Base-by-base conservation (phyloP, 805 yeast genomes). In the Kodamaea fukazawae region DNA sequence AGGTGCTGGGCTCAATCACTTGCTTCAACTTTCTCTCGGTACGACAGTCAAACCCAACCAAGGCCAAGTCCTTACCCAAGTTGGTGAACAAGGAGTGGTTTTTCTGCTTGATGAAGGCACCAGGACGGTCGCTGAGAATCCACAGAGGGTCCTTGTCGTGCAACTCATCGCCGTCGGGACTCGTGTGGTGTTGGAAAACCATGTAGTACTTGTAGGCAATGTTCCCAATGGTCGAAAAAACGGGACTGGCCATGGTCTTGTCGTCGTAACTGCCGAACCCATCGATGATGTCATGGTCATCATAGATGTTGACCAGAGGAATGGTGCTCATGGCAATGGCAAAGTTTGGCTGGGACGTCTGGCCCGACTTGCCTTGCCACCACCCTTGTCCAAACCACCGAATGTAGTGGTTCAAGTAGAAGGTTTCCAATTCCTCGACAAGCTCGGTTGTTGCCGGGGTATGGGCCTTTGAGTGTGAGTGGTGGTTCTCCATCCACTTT, bases 221-320 rank as follows among this genome's bases (percentile, higher is more conserved):
- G 44, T 74, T 73, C 7, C 98, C 98, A 23, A 91, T 74, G 9
- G 82, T 77, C 41, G 62, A 58, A 57, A 91, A 86, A 7, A 86
- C 75, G 1, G 78, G 80, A 29, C 79, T 76, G 2, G 53, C 51
- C 96, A 88, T 89, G 25, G 96, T 86, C 1, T 61, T 41, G 48
- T 88, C 85, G 35, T 73, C 70, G 60, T 91, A 91, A 0, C 96
- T 86, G 2, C 98, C 99, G 63, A 79, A 91, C 2, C 98, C 99
- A 57, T 91, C 99, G 49, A 93, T 90, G 38, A 91, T 86, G 60
- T 93, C 98, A 63, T 91, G 99, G 60, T 91, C 99, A 60, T 91
- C 99, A 63, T 69, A 90, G 23, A 91, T 78, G 60, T 90, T 91
- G 40, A 91, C 71, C 26, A 83, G 75, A 4, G 99, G 98, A 46